Conservation (phyloP, 2,329 filamentous ascomycete genomes). For the Zymoseptoria pseudotritici region DNA sequence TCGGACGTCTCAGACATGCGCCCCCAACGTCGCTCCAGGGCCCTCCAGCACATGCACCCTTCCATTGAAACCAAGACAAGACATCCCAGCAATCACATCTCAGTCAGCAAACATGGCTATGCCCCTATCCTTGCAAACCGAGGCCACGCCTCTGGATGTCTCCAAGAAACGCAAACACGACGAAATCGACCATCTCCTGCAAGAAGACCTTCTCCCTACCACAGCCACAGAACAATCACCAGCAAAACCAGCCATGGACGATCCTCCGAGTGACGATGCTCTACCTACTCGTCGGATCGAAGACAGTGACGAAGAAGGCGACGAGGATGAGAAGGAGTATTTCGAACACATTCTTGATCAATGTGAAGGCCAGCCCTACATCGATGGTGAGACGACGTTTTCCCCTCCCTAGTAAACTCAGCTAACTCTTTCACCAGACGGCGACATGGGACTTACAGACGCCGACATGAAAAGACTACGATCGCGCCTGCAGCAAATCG, state of each 20-base stretch:
- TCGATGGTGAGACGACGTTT: background rate
- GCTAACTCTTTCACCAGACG: constrained; percentile 11
- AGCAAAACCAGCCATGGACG: background rate
- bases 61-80: background rate
- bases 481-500: constrained; percentile 57
- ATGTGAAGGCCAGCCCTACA: constrained; percentile 3
- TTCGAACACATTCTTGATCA: constrained; percentile 9
- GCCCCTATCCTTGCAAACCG: constrained; percentile 9
- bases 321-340: constrained; percentile 5
- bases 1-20: background rate
- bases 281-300: background rate
- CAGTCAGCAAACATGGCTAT: constrained; percentile 8
- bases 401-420: background rate
- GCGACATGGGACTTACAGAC: constrained; percentile 7
- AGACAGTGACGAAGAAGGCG: constrained; percentile 4
- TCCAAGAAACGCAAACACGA: constrained; percentile 5
- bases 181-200: background rate
- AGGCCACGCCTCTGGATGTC: constrained; percentile 12
- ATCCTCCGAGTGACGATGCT: background rate
- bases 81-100: background rate
- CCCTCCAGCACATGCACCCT: too few relatives aligned
- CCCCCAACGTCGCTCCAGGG: background rate
- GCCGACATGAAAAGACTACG: constrained; percentile 8
- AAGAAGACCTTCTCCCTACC: background rate
- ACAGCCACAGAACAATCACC: background rate